phyloP scores from a whole-genome alignment of 441 rosid genomes.

The Aquilaria agallochum region DNA sequence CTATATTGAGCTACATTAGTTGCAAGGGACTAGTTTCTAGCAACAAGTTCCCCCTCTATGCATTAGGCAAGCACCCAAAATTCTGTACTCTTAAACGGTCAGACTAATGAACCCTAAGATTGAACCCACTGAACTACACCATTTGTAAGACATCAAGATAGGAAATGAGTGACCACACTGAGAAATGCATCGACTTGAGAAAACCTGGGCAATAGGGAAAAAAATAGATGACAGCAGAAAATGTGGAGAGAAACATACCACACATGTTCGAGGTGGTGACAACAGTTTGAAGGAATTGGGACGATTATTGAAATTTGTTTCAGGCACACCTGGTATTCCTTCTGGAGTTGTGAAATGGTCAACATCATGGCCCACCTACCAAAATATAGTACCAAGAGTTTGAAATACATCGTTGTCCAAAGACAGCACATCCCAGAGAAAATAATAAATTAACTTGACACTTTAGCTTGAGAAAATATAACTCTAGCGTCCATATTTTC shows the following conservation, averaged over 20 bases:
- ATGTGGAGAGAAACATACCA: conserved; percentile 32
- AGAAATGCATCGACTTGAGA: neutral
- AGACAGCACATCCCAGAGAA: neutral
- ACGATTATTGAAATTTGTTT: conserved; percentile 81
- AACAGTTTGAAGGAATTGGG: conserved; percentile 79
- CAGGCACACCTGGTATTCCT: conserved; percentile 78
- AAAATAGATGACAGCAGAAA: neutral
- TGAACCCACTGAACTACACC: too few species aligned
- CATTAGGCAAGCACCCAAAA: too few species aligned
- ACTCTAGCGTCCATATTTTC: too few species aligned
- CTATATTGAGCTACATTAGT: too few species aligned
- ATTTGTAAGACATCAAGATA: too few species aligned
- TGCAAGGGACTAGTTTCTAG: too few species aligned
- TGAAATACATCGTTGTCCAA: neutral
- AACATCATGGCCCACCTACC: conserved; percentile 61
- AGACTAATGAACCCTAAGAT: too few species aligned
- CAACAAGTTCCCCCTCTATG: too few species aligned
- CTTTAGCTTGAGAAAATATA: too few species aligned
- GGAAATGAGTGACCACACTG: neutral
- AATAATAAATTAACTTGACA: too few species aligned
- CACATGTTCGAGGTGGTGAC: conserved; percentile 65
- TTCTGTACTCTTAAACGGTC: too few species aligned
- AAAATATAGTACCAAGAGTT: conserved; percentile 12
- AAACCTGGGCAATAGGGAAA: neutral
- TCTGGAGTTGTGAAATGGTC: conserved; percentile 80